Conservation (phyloP, 148 eudicot species). For the Gaultheria prostrata region DNA sequence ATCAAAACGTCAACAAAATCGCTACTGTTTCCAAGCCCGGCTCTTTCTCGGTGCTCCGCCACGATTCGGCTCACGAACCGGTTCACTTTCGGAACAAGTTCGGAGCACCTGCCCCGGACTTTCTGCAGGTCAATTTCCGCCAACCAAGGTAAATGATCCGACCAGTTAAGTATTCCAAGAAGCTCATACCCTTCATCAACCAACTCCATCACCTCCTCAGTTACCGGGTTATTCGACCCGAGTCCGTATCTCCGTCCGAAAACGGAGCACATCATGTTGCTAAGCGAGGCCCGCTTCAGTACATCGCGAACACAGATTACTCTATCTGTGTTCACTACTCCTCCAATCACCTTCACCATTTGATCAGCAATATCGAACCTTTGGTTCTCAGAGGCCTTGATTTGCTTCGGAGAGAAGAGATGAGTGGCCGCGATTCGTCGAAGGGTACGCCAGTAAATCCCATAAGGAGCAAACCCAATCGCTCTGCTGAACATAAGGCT, state of each 20-base stretch:
- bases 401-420: constrained; percentile 67
- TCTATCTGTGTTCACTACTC: not conserved
- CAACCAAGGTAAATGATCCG: constrained; percentile 66
- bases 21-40: constrained; percentile 19
- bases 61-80: constrained; percentile 53
- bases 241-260: constrained; percentile 40
- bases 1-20: constrained; percentile 76
- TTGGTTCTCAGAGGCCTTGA: constrained; percentile 41
- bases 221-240: constrained; percentile 23
- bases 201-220: constrained; percentile 38
- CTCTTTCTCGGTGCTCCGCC: constrained; percentile 37
- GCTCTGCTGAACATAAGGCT: constrained; percentile 68
- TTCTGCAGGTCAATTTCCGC: constrained; percentile 55
- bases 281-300: constrained; percentile 52
- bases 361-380: constrained; percentile 37
- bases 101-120: constrained; percentile 55
- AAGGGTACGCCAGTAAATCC: constrained; percentile 71
- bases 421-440: constrained; percentile 62
- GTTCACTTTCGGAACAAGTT: constrained; percentile 67
- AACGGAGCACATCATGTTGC: constrained; percentile 75
- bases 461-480: constrained; percentile 84
- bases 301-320: constrained; percentile 35
- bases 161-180: constrained; percentile 59
- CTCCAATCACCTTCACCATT: constrained; percentile 34
- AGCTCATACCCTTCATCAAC: constrained; percentile 84